Conservation (phyloP, 2,329 filamentous ascomycete genomes). For the Corinectria fuckeliana region DNA sequence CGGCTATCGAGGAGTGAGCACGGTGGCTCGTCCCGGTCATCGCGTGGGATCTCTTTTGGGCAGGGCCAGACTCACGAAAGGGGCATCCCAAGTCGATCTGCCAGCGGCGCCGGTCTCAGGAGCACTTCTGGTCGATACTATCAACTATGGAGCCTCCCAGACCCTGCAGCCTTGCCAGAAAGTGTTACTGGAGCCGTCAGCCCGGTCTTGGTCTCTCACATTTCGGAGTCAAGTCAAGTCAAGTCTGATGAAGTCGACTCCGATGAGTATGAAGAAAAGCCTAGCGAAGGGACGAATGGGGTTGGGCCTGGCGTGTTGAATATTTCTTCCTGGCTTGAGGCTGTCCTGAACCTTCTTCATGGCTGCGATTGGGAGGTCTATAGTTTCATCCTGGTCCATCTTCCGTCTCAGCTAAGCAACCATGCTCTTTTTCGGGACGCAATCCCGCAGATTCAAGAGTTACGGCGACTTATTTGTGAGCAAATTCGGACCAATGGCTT, state of each 20-base stretch:
- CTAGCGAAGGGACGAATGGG: conserved; percentile 23
- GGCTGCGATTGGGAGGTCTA: conserved; percentile 91
- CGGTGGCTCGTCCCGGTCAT: conserved; percentile 46
- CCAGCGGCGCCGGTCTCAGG: conserved; percentile 49
- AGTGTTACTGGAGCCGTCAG: conserved; percentile 54
- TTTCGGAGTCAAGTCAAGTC: conserved; percentile 29
- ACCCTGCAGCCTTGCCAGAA: conserved; percentile 61
- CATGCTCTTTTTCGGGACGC: conserved; percentile 82
- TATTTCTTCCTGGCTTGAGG: conserved; percentile 76
- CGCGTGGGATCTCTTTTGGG: conserved; percentile 60
- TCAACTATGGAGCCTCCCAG: conserved; percentile 65
- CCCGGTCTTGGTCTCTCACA: conserved; percentile 56
- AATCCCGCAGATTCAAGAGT: conserved; percentile 74
- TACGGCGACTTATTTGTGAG: conserved; percentile 80
- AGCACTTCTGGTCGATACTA: conserved; percentile 47
- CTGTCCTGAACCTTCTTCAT: conserved; percentile 74
- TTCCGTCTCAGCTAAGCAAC: conserved; percentile 88
- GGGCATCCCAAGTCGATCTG: conserved; percentile 48
- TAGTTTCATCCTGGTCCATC: conserved; percentile 85
- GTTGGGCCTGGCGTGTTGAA: conserved; percentile 58
- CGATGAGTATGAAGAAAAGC: conserved; percentile 22
- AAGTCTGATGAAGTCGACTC: conserved; percentile 12
- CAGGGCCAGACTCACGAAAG: conserved; percentile 55
- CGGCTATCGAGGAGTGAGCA: conserved; percentile 55
- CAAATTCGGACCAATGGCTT: conserved; percentile 80